phyloP scores from a whole-genome alignment of 2,329 filamentous ascomycete species.

The Akanthomyces muscarius region DNA sequence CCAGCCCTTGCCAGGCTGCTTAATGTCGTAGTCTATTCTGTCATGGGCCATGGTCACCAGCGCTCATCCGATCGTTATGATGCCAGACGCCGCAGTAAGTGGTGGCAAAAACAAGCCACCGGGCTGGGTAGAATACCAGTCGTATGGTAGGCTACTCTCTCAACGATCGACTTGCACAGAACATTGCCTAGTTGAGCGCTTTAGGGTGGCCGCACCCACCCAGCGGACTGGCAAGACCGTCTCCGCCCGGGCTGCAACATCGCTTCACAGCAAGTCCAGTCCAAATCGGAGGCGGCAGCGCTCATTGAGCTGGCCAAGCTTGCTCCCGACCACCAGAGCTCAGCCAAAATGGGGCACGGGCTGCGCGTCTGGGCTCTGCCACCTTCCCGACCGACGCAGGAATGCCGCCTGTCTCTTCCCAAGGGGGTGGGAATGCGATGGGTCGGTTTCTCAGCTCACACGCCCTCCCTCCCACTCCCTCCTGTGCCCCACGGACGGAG shows the following conservation, averaged over 20 bases:
- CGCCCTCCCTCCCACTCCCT: slow-evolving; percentile 3
- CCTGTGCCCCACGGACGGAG: slow-evolving; percentile 12
- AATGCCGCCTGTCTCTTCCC: slow-evolving; percentile 10
- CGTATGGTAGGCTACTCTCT: not conserved
- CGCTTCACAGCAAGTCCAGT: not conserved
- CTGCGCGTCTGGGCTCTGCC: not conserved
- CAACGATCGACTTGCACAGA: not conserved
- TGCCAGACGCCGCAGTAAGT: not conserved
- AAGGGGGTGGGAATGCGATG: slow-evolving; percentile 15
- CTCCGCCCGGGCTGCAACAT: slow-evolving; percentile 3
- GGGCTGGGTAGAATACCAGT: slow-evolving; percentile 14
- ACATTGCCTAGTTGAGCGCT: not conserved
- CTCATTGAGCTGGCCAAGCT: not conserved
- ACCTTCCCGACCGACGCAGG: slow-evolving; percentile 3
- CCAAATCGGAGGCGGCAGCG: not conserved
- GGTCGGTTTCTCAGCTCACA: not conserved
- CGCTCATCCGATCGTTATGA: not conserved
- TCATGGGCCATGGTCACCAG: not conserved
- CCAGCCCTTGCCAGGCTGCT: not conserved
- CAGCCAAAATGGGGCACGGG: not conserved
- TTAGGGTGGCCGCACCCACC: not conserved
- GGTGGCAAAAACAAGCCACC: slow-evolving; percentile 5
- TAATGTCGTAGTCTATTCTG: not conserved
- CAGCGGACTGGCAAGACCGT: slow-evolving; percentile 6
- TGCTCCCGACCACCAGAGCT: not conserved